phyloP scores from a whole-genome alignment of 2,329 filamentous ascomycete species.

The Fusarium siculi region DNA sequence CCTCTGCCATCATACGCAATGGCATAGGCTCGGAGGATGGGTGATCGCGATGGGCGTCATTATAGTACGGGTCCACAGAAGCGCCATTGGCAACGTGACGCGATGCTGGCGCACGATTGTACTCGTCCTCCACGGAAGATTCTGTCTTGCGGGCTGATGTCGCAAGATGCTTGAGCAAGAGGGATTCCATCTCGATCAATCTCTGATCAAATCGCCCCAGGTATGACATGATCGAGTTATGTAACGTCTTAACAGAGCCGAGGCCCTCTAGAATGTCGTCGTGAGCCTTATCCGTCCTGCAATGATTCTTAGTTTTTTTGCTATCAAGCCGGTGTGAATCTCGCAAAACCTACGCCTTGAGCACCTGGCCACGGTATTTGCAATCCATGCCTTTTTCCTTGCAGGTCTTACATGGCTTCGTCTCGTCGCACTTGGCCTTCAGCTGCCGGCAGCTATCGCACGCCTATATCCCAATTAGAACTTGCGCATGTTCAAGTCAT shows the following conservation, averaged over 20 bases:
- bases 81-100: conserved; percentile 36
- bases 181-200: conserved; percentile 49
- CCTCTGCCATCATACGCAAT: conserved; percentile 51
- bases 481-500: conserved; percentile 39
- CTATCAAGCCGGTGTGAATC: neutral
- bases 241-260: conserved; percentile 51
- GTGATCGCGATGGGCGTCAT: conserved; percentile 41
- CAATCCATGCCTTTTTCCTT: conserved; percentile 86
- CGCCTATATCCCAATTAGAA: conserved; percentile 65
- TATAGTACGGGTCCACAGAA: conserved; percentile 32
- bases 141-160: conserved; percentile 43
- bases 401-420: conserved; percentile 84
- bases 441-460: conserved; percentile 89
- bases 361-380: conserved; percentile 89
- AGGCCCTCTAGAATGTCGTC: conserved; percentile 69
- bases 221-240: conserved; percentile 51
- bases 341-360: conserved; percentile 77
- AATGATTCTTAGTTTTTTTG: conserved; percentile 17
- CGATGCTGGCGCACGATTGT: conserved; percentile 36
- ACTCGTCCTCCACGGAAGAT: conserved; percentile 45
- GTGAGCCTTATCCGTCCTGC: conserved; percentile 68
- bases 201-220: conserved; percentile 53
- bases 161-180: conserved; percentile 35
- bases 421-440: conserved; percentile 93
- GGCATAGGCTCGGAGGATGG: conserved; percentile 40